Conservation (phyloP, 768 basidiomycete species). For the Boletellus ananas region DNA sequence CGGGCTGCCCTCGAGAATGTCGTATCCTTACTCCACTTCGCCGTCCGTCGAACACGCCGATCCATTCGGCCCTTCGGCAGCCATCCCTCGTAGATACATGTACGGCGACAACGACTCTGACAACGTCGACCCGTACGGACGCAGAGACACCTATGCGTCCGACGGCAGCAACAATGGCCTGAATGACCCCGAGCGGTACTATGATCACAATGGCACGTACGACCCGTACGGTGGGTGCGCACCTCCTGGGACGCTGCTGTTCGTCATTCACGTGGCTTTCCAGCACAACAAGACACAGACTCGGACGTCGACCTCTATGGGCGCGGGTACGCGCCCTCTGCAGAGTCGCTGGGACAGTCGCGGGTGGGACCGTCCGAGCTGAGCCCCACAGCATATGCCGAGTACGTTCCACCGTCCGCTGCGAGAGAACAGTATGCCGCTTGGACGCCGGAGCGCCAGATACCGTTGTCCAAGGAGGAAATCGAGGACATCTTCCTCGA, state of each 20-base stretch:
- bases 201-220: conserved; percentile 62
- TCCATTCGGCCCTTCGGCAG: conserved; percentile 52
- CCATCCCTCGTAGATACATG: conserved; percentile 38
- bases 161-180: conserved; percentile 62
- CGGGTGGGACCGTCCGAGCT: conserved; percentile 63
- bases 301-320: conserved; percentile 76
- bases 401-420: conserved; percentile 52
- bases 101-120: conserved; percentile 80
- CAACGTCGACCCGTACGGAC: conserved; percentile 55
- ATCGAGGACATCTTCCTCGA: conserved; percentile 98
- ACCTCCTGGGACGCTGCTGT: conserved; percentile 1
- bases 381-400: conserved; percentile 66
- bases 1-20: conserved; percentile 31
- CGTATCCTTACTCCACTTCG: conserved; percentile 54
- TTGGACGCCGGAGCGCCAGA: conserved; percentile 88
- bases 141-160: conserved; percentile 66
- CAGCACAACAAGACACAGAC: conserved; percentile 80
- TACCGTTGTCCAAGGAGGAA: conserved; percentile 98
- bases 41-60: conserved; percentile 61
- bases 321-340: conserved; percentile 63
- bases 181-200: conserved; percentile 45
- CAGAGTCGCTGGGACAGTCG: conserved; percentile 68
- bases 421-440: conserved; percentile 87
- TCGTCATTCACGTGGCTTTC: conserved; percentile 4
- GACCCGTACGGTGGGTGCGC: conserved; percentile 55